Conservation (phyloP, 129 eudicot genomes). For the Gnaphalium uliginosum region DNA sequence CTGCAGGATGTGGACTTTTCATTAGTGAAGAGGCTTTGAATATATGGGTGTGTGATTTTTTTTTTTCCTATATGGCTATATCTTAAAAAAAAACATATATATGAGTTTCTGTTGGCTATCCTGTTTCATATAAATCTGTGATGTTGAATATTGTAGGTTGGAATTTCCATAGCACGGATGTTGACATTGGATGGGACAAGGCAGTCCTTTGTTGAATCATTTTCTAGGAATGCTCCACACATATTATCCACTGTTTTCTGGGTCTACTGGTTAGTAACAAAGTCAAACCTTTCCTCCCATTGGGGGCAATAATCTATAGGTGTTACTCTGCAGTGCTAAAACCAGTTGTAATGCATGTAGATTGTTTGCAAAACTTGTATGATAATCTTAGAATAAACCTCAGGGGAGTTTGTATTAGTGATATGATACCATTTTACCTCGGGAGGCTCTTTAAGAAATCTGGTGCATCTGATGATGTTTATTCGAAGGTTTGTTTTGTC, state of each 20-base stretch:
- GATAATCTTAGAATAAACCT: slow-evolving; percentile 12
- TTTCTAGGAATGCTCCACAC: slow-evolving; percentile 77
- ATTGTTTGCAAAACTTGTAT: slow-evolving; percentile 23
- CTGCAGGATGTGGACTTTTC: slow-evolving; percentile 94
- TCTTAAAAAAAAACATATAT: background rate
- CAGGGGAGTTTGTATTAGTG: slow-evolving; percentile 96
- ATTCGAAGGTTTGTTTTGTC: slow-evolving; percentile 68
- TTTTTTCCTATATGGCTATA: background rate
- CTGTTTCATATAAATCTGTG: slow-evolving; percentile 1
- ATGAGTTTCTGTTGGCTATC: background rate
- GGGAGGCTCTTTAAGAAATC: slow-evolving; percentile 81
- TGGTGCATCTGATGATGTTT: slow-evolving; percentile 81
- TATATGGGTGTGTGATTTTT: slow-evolving; percentile 79
- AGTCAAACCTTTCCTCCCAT: background rate
- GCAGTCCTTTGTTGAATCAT: slow-evolving; percentile 74
- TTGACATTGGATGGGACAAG: slow-evolving; percentile 78
- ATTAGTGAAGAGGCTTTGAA: slow-evolving; percentile 98
- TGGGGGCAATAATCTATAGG: background rate
- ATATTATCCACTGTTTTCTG: slow-evolving; percentile 76
- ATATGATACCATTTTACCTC: slow-evolving; percentile 91
- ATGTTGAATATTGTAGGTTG: slow-evolving; percentile 59
- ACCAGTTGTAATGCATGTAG: background rate
- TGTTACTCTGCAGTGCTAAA: slow-evolving; percentile 9
- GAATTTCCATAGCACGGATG: slow-evolving; percentile 66
- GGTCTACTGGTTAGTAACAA: slow-evolving; percentile 86